Percentiles rank a stretch among this genome's conserved stretches.
phyloP scores from a whole-genome alignment of 2,329 filamentous ascomycete genomes.

The Biscogniauxia marginata region DNA sequence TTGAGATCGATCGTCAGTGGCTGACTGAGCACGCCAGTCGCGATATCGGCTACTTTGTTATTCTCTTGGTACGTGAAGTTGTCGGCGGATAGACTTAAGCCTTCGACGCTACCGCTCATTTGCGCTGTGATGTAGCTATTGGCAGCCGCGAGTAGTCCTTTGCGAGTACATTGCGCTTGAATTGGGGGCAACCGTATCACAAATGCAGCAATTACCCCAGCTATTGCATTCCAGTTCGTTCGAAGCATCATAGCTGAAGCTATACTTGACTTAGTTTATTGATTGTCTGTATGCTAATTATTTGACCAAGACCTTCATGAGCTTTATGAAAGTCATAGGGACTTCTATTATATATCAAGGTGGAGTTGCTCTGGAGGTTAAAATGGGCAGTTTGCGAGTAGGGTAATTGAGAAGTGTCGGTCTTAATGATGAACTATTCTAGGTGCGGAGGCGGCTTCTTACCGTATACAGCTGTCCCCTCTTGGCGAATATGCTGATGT shows the following conservation, averaged over 20 bases:
- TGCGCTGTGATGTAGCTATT: conserved; percentile 29
- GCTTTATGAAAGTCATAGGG: background rate
- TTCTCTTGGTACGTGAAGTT: conserved; percentile 32
- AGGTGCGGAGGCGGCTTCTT: background rate
- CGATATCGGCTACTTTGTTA: conserved; percentile 25
- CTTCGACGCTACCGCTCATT: conserved; percentile 19
- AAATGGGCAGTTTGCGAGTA: background rate
- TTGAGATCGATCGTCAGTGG: conserved; percentile 28
- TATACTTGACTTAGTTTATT: background rate
- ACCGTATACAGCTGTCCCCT: background rate
- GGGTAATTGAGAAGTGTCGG: background rate
- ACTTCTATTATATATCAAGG: background rate
- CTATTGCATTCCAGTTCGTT: background rate
- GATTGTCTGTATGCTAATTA: background rate
- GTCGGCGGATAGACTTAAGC: conserved; percentile 22
- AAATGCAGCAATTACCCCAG: conserved; percentile 4
- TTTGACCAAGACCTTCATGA: background rate
- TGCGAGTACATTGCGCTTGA: conserved; percentile 28
- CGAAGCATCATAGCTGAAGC: background rate
- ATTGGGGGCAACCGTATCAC: background rate
- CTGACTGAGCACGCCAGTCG: conserved; percentile 23
- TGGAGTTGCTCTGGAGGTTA: background rate
- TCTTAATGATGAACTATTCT: background rate
- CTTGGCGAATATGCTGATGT: background rate
- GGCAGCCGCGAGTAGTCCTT: conserved; percentile 28